These are phyloP conservation scores for Phellinidium pouzarii DNA, from an alignment of 1,284 basidiomycete species.

Conservation along the genomic window DNA sequence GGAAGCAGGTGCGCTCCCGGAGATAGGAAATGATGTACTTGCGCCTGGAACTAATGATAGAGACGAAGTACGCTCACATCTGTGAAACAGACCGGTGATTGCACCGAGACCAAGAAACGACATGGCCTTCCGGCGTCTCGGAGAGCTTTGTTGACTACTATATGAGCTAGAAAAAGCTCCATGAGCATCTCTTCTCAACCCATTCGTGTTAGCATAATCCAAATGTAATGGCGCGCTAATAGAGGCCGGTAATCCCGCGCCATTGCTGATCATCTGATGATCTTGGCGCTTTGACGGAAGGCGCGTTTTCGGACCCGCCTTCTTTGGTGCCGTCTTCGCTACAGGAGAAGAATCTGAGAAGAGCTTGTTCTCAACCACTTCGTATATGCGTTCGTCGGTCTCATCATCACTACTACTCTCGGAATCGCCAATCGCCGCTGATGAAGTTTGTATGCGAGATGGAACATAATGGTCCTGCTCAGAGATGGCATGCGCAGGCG, in stretches of 20 bases:
- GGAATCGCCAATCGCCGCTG: conserved; percentile 34
- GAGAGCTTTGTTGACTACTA: conserved; percentile 5
- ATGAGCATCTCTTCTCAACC: conserved; percentile 3
- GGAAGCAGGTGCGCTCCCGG: conserved; percentile 17
- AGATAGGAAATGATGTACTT: not conserved
- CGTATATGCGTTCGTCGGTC: conserved; percentile 27
- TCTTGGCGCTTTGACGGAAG: conserved; percentile 2
- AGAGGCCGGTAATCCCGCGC: conserved; percentile 7
- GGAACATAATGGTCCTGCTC: conserved; percentile 33
- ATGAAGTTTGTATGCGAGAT: conserved; percentile 35
- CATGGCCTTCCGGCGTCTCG: conserved; percentile 10
- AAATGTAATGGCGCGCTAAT: conserved; percentile 8
- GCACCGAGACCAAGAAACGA: conserved; percentile 33
- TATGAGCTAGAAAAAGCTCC: conserved; percentile 2
- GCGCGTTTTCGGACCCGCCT: not conserved
- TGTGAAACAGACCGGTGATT: conserved; percentile 33
- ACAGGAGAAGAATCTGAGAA: conserved; percentile 28
- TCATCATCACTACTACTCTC: conserved; percentile 31
- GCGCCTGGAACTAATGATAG: not conserved
- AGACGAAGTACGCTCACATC: conserved; percentile 1
- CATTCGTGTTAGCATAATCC: not conserved
- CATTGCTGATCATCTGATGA: not conserved
- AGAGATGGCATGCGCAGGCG: conserved; percentile 52
- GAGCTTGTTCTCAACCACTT: conserved; percentile 54
- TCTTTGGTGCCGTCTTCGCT: conserved; percentile 1